Conservation (phyloP, 1,284 basidiomycete genomes). For the Blastosporella zonata region DNA sequence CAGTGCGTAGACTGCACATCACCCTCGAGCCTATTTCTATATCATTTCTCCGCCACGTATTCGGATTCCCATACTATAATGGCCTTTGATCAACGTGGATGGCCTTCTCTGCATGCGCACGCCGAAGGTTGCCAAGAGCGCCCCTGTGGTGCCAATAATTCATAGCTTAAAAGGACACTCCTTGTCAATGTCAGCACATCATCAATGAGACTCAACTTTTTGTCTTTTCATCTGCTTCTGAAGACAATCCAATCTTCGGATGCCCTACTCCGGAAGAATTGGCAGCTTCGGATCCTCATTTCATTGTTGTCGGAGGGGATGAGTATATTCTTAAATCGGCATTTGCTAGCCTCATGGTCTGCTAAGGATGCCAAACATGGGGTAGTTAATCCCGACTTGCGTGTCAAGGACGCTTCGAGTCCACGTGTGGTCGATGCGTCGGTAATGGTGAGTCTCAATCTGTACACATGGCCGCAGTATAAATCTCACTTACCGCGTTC, state of each 20-base stretch:
- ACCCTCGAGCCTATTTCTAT: too few species aligned
- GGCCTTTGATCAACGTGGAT: too few species aligned
- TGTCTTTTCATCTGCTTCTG: neutral
- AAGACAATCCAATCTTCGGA: neutral
- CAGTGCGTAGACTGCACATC: too few species aligned
- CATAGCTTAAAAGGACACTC: too few species aligned
- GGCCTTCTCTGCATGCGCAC: too few species aligned
- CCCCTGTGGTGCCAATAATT: too few species aligned
- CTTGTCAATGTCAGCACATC: too few species aligned
- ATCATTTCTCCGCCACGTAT: too few species aligned
- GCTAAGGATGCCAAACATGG: neutral
- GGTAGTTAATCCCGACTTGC: neutral
- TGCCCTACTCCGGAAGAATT: neutral
- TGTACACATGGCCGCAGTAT: neutral
- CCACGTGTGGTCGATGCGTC: neutral
- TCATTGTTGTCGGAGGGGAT: neutral
- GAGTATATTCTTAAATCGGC: neutral
- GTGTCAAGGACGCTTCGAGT: neutral
- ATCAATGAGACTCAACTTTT: too few species aligned
- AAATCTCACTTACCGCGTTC: neutral
- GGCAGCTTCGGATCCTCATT: neutral
- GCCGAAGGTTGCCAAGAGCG: too few species aligned
- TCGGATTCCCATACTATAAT: too few species aligned
- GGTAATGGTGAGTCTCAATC: neutral
- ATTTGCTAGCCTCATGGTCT: neutral